A percentile compares a stretch with the other conserved stretches of the same genome.
These are phyloP conservation scores for Candolleomyces efflorescens DNA, from an alignment of 768 basidiomycete genomes.

Conservation along the genomic window DNA sequence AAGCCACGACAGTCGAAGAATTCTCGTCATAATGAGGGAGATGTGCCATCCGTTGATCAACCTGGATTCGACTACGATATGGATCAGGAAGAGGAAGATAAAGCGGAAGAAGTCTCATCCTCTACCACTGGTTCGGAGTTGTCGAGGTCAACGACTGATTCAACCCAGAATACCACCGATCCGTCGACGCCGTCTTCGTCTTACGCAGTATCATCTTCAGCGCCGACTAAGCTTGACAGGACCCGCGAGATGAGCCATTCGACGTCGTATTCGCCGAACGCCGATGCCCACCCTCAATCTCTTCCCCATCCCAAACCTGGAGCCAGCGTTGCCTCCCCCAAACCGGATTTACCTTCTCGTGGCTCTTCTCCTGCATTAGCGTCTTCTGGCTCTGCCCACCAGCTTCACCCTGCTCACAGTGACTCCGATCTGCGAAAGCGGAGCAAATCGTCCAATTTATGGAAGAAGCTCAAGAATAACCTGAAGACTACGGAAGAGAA, in stretches of 20 bases:
- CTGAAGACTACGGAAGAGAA: constrained; percentile 21
- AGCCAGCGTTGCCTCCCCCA: not conserved
- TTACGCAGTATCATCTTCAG: not conserved
- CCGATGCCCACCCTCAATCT: not conserved
- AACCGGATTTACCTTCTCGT: not conserved
- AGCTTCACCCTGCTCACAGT: not conserved
- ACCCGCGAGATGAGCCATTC: not conserved
- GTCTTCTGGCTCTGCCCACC: constrained; percentile 8
- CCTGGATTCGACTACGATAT: not conserved
- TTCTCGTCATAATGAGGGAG: constrained; percentile 1
- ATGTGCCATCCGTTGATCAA: constrained; percentile 10
- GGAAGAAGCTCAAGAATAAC: constrained; percentile 34
- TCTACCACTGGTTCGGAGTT: constrained; percentile 3
- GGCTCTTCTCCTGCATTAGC: not conserved
- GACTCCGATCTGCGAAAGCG: not conserved
- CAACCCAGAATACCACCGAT: not conserved
- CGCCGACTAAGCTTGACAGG: not conserved
- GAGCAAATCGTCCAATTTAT: constrained; percentile 21
- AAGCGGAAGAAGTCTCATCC: constrained; percentile 5
- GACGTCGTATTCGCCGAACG: not conserved
- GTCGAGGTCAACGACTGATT: not conserved
- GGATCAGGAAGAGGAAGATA: not conserved
- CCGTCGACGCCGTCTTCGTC: constrained; percentile 18
- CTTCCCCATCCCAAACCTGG: not conserved
- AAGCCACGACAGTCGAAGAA: not conserved